Conservation (phyloP, 2,329 filamentous ascomycete species). For the Xylaria sp. region DNA sequence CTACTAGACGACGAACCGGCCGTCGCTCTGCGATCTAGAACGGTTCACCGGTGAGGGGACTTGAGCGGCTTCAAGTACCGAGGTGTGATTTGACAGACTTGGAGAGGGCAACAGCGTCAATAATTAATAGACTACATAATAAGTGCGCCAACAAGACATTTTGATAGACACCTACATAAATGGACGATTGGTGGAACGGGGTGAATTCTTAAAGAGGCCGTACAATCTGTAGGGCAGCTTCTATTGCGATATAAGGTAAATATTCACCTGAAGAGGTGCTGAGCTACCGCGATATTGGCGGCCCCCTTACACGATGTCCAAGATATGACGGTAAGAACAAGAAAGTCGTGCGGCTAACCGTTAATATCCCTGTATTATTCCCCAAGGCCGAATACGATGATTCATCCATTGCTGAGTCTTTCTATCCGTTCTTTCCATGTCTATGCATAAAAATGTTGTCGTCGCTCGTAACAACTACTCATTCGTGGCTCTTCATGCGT, state of each 20-base stretch:
- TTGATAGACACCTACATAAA: neutral
- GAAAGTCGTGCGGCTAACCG: neutral
- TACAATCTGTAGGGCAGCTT: neutral
- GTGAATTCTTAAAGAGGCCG: neutral
- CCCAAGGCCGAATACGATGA: neutral
- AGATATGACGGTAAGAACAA: neutral
- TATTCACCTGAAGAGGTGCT: neutral
- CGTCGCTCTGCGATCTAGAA: constrained; percentile 18
- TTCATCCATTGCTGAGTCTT: too few species aligned
- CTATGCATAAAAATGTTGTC: neutral
- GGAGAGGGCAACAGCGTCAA: neutral
- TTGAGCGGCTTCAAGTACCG: constrained; percentile 13
- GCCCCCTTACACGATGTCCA: neutral
- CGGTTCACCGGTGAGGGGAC: constrained; percentile 5
- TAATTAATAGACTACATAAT: neutral
- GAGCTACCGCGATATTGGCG: neutral
- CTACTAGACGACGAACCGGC: constrained; percentile 1
- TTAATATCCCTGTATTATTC: neutral
- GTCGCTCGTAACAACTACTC: constrained; percentile 1
- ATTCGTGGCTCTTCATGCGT: neutral
- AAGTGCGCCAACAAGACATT: neutral
- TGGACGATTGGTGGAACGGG: neutral
- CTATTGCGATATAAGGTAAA: neutral
- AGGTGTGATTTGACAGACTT: constrained; percentile 9
- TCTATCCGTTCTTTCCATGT: neutral